Conservation (phyloP, 2,329 filamentous ascomycete genomes). For the Fusarium sp. region DNA sequence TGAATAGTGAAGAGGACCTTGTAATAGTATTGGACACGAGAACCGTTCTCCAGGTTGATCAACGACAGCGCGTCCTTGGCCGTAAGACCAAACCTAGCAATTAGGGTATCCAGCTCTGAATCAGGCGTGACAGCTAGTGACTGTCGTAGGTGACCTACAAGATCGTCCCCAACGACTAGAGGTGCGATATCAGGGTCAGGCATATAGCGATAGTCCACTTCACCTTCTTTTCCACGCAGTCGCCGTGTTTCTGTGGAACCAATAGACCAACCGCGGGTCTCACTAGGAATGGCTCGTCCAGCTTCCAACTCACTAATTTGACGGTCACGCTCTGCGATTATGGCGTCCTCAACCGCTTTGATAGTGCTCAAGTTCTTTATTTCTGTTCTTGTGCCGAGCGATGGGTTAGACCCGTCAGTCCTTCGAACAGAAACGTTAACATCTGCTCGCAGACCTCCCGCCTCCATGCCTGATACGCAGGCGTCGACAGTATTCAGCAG, state of each 20-base stretch:
- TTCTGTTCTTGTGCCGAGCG: constrained; percentile 88
- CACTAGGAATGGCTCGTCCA: constrained; percentile 82
- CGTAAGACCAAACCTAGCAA: constrained; percentile 76
- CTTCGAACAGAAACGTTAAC: constrained; percentile 92
- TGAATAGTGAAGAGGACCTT: constrained; percentile 70
- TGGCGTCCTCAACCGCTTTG: constrained; percentile 94
- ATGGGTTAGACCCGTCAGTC: constrained; percentile 58
- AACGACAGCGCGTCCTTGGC: constrained; percentile 88
- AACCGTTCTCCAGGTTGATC: constrained; percentile 82
- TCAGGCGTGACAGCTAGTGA: constrained; percentile 83
- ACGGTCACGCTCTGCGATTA: constrained; percentile 89
- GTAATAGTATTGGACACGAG: constrained; percentile 86
- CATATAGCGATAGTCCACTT: constrained; percentile 99
- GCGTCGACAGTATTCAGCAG: constrained; percentile 85
- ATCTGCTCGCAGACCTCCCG: constrained; percentile 90
- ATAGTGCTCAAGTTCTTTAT: constrained; percentile 98
- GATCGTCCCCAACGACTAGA: constrained; percentile 78
- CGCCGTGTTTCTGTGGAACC: constrained; percentile 85
- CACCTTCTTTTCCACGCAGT: constrained; percentile 92
- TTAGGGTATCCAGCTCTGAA: constrained; percentile 73
- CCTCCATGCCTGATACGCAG: constrained; percentile 92
- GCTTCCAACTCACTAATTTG: constrained; percentile 86
- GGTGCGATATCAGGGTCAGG: constrained; percentile 92
- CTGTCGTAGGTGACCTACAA: constrained; percentile 74
- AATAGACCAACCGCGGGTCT: constrained; percentile 94